phyloP scores from a whole-genome alignment of 2,329 filamentous ascomycete species.

The Ophiostoma australiae region DNA sequence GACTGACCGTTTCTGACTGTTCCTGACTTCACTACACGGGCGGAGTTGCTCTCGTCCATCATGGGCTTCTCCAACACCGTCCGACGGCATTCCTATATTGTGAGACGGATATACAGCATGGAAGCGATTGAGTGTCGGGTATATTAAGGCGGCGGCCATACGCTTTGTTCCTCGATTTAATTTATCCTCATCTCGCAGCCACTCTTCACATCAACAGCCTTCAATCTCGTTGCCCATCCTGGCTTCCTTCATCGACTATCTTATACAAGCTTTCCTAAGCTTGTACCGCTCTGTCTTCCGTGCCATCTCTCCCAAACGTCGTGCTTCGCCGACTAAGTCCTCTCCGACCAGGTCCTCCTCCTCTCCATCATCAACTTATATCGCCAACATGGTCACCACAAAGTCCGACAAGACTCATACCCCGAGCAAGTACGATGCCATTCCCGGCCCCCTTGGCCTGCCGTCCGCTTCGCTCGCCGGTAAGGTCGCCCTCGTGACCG shows the following conservation, averaged over 20 bases:
- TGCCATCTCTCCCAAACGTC: neutral
- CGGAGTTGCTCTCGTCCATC: neutral
- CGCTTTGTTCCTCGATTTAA: neutral
- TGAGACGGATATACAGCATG: neutral
- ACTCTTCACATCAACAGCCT: neutral
- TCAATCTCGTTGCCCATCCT: neutral
- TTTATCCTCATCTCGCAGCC: neutral
- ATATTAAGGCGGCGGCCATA: neutral
- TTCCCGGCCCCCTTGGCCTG: constrained; percentile 35
- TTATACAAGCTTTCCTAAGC: constrained; percentile 16
- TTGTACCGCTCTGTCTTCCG: constrained; percentile 18
- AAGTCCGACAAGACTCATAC: constrained; percentile 5
- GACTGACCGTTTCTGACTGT: neutral
- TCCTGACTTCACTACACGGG: neutral
- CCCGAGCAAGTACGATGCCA: constrained; percentile 33
- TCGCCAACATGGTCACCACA: constrained; percentile 29
- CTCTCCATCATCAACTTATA: neutral
- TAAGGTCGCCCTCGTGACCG: constrained; percentile 33
- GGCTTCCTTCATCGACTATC: constrained; percentile 19
- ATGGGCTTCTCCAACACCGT: constrained; percentile 29
- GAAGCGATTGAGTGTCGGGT: neutral
- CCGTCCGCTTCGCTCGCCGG: constrained; percentile 31
- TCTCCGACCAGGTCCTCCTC: neutral
- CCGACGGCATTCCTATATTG: constrained; percentile 18
- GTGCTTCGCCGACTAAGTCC: neutral